Conservation (phyloP, 352 stramenopile genomes). For the Globisporangium splendens region DNA sequence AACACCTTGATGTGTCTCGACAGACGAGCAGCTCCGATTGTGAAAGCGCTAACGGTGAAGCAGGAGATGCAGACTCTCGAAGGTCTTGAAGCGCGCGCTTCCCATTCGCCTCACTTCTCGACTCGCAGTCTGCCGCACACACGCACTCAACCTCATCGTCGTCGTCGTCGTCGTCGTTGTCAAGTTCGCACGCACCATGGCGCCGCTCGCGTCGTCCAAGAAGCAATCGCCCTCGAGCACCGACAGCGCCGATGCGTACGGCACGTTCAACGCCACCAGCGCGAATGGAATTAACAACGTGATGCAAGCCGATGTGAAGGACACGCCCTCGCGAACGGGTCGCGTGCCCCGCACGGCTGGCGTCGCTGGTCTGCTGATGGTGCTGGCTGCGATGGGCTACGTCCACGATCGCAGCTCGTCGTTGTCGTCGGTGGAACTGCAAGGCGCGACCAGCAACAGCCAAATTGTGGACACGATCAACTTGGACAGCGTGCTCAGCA, state of each 20-base stretch:
- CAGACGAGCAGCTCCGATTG: too few species aligned
- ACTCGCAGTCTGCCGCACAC: neutral
- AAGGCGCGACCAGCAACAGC: neutral
- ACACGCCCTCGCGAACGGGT: neutral
- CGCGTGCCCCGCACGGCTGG: constrained; percentile 1
- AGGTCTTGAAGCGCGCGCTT: too few species aligned
- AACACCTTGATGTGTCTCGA: too few species aligned
- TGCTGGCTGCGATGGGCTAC: neutral
- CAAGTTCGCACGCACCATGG: constrained; percentile 1
- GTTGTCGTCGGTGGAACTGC: neutral
- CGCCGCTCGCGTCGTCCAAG: neutral
- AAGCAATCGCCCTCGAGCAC: too few species aligned
- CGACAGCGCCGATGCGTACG: constrained; percentile 1
- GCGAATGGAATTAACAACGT: too few species aligned
- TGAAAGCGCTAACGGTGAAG: too few species aligned
- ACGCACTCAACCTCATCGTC: too few species aligned
- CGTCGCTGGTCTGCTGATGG: constrained; percentile 4
- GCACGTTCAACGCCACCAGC: neutral
- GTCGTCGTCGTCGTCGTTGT: too few species aligned
- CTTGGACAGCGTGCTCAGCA: neutral
- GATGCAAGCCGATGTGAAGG: neutral
- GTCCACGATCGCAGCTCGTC: neutral
- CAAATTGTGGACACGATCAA: neutral
- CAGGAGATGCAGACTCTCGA: too few species aligned
- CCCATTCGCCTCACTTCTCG: neutral